phyloP scores from a whole-genome alignment of 2,329 filamentous ascomycete genomes.

The Diaporthe citrichinensis region DNA sequence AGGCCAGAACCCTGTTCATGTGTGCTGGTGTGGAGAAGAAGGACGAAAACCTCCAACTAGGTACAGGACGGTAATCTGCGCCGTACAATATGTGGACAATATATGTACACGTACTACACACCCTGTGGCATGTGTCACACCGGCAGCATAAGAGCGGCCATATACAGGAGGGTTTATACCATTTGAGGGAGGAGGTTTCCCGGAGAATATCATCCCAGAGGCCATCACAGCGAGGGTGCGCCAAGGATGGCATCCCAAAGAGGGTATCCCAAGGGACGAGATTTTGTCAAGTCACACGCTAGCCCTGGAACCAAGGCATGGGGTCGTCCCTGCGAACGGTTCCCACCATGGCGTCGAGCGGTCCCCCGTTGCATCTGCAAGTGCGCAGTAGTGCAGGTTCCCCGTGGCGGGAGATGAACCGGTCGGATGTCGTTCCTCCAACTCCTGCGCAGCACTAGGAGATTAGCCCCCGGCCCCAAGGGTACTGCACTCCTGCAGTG shows the following conservation, averaged over 20 bases:
- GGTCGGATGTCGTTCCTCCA: conserved; percentile 21
- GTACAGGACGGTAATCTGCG: background rate
- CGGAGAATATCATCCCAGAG: background rate
- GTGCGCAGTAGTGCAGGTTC: too few species aligned
- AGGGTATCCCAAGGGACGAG: too few species aligned
- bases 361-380: conserved; percentile 6
- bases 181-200: conserved; percentile 1
- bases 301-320: background rate
- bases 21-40: background rate
- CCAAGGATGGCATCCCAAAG: background rate
- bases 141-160: background rate
- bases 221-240: background rate
- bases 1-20: background rate
- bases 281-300: background rate
- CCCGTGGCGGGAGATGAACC: conserved; percentile 16
- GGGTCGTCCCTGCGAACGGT: conserved; percentile 14
- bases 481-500: background rate
- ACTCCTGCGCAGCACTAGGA: background rate
- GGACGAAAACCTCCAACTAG: background rate
- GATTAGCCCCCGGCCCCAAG: background rate
- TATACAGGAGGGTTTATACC: background rate
- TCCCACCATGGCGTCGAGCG: background rate
- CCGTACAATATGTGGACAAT: background rate
- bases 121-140: background rate
- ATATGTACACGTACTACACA: background rate